Evolutionary conservation across 1,284 basidiomycete species (phyloP), one percentile per base, ranked within the genome.

Genomic region (Rhodotorula glutinis): DNA sequence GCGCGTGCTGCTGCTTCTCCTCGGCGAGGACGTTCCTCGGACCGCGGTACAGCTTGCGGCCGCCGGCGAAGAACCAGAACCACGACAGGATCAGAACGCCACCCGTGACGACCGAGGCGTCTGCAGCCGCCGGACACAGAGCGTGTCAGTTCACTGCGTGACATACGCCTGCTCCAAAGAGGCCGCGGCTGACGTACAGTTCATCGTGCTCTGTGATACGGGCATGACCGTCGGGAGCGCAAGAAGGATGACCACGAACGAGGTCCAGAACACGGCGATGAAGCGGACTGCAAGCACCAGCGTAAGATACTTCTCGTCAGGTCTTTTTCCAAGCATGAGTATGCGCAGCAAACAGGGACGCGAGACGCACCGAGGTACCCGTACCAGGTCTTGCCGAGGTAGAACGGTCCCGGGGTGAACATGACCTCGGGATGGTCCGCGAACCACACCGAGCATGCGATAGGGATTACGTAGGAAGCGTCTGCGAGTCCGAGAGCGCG

Each of bases 391-490:
- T 85, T 81, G 29, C 91, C 91, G 82, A 92, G 86, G 77, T 86
- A 89, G 80, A 91, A 93, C 25, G 91, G 91, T 16, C 91, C 91
- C 1, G 91, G 90, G 77, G 87, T 87, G 82, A 90, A 92, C 73
- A 81, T 81, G 46, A 93, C 59, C 59, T 93, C 91, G 0, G 91
- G 91, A 76, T 94, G 91, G 69, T 88, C 83, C 65, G 84, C 82
- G 79, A 84, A 91, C 64, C 88, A 79, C 64, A 90, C 83, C 46
- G 89, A 85, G 73, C 79, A 79, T 9, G 60, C 59, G 75, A 90
- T 88, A 2, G 89, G 88, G 66, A 90, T 87, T 67, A 88, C 83
- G 75, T 90, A 90, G 72, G 85, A 87, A 1, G 70, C 63, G 60
- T 77, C 62, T 47, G 41, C 72, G 51, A n/a, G n/a, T n/a, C n/a